Percentiles rank a stretch among this genome's conserved stretches.
phyloP scores from a whole-genome alignment of 306 rosid genomes.

The Cucurbita maxima region DNA sequence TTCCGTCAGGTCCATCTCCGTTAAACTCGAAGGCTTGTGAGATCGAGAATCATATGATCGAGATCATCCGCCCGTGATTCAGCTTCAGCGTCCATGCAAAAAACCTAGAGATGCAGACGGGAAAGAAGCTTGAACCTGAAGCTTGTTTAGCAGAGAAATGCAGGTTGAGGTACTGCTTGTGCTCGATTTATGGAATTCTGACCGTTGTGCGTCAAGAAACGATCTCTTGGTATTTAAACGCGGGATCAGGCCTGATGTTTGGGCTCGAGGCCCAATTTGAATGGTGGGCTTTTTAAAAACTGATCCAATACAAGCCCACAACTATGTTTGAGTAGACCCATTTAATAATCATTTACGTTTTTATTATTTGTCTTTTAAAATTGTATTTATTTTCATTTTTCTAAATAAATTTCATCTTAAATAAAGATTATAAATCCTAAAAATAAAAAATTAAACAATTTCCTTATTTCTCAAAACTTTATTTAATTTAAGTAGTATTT shows the following conservation, averaged over 20 bases:
- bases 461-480: too few relatives aligned
- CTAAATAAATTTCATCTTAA: too few relatives aligned
- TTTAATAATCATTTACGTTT: too few relatives aligned
- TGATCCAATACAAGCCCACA: neutral
- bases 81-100: constrained; percentile 16
- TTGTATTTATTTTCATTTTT: too few relatives aligned
- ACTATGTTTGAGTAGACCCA: too few relatives aligned
- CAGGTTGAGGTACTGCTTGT: neutral
- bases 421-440: too few relatives aligned
- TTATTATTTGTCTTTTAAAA: too few relatives aligned
- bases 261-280: neutral
- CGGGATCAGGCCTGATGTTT: neutral
- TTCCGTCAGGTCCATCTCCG: constrained; percentile 80
- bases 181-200: neutral
- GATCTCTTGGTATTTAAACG: neutral
- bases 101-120: neutral
- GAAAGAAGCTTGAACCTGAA: neutral
- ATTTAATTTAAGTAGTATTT: too few relatives aligned
- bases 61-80: constrained; percentile 18
- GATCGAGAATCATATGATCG: constrained; percentile 62
- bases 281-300: neutral
- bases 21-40: constrained; percentile 49
- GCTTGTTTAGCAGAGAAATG: neutral
- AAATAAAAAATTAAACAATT: too few relatives aligned
- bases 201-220: neutral